Evolutionary conservation across 139 green algal species (phyloP), one percentile per base, ranked within the genome.

Genomic region (Chlamydomonas sp.): DNA sequence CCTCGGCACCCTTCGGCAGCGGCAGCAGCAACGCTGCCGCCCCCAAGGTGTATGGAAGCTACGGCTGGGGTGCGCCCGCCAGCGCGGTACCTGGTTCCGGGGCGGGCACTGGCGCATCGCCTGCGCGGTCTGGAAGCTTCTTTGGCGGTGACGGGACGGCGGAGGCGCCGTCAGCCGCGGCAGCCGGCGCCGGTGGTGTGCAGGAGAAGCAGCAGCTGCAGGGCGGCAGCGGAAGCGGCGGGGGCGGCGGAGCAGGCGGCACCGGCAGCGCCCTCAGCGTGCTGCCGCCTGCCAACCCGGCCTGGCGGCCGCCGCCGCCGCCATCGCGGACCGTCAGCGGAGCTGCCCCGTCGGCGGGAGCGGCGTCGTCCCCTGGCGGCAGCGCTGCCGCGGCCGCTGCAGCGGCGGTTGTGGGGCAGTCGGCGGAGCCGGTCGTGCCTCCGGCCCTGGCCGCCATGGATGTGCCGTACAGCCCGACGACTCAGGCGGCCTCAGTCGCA

Each of bases 251-350:
- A 4, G 63, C 14, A 10, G 79, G 64, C 64, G 17, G 80, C 0
- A 16, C 63, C 80, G 57, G 67, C 7, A 68, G n/a, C 61, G 6
- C 0, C 61, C 59, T 87, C 2, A 87, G 31, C 14, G 31, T 66
- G 12, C 71, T 87, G 83, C 83, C 83, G 57, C 62, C 83, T 3
- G 83, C 61, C 73, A 87, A 87, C 16, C 72, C 83, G 1, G 14
- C 31, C 3, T 87, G 83, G 83, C 72, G 83, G 15, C 83, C 83
- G 61, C 83, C 83, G 72, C 72, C 83, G 31, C 83, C 83, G 63
- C 83, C 83, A 0, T 4, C 31, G 0, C 83, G 83, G 12, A 87
- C 83, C 7, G 73, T 87, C 68, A n/a, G 63, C 6, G 7, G 57
- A 9, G 63, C 80, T 49, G 66, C 17, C 64, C 17, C 68, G 14